phyloP scores from a whole-genome alignment of 768 basidiomycete species.

The Rubroboletus pulcherrimus region DNA sequence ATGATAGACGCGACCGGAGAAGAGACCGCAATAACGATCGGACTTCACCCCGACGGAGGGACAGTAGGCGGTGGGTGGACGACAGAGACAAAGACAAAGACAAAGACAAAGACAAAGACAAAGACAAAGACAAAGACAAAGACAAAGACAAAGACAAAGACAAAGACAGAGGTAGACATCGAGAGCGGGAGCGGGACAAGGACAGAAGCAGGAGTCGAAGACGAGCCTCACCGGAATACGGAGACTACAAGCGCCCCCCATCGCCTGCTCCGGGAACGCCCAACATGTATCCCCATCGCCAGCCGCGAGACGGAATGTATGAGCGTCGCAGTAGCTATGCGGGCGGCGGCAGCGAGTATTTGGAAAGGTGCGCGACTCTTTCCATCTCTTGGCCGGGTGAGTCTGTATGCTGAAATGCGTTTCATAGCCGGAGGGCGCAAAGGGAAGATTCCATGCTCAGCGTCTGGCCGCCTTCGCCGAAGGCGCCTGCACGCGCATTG shows the following conservation, averaged over 20 bases:
- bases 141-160: conserved; percentile 1
- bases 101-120: conserved; percentile 15
- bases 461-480: conserved; percentile 85
- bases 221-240: conserved; percentile 56
- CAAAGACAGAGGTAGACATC: conserved; percentile 17
- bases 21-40: not conserved
- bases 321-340: conserved; percentile 30
- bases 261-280: conserved; percentile 39
- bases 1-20: conserved; percentile 4
- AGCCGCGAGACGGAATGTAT: conserved; percentile 9
- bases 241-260: conserved; percentile 48
- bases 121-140: conserved; percentile 16
- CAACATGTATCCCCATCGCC: conserved; percentile 54
- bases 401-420: not conserved
- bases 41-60: conserved; percentile 8
- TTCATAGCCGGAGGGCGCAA: conserved; percentile 62
- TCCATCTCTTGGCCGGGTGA: not conserved
- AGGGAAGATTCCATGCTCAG: conserved; percentile 52
- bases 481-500: conserved; percentile 55
- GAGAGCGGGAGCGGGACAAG: conserved; percentile 22
- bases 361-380: conserved; percentile 57
- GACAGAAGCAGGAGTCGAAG: conserved; percentile 21
- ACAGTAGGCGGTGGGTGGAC: not conserved
- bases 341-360: conserved; percentile 43
- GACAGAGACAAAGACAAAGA: not conserved